Conservation (phyloP, 805 yeast genomes). For the Candida tallmaniae region DNA sequence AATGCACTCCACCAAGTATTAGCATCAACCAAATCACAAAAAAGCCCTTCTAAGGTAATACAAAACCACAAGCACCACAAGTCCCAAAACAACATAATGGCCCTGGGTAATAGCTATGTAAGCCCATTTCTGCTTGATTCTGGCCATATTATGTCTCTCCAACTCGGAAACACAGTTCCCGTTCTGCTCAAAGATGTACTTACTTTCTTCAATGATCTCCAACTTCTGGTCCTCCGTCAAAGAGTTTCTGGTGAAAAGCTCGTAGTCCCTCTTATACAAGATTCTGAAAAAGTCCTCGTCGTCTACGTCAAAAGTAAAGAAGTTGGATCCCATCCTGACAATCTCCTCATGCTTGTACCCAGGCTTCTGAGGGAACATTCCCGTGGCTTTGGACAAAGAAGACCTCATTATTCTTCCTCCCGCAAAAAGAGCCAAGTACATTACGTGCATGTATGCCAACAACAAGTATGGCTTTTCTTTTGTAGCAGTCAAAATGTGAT, state of each 20-base stretch:
- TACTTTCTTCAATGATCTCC: conserved; percentile 65
- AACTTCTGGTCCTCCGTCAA: conserved; percentile 67
- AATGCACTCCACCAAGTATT: conserved; percentile 1
- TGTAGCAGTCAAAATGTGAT: conserved; percentile 54
- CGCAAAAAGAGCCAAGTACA: conserved; percentile 82
- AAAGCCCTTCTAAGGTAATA: conserved; percentile 31
- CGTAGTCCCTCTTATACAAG: conserved; percentile 70
- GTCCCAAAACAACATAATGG: conserved; percentile 37
- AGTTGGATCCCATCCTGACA: conserved; percentile 58
- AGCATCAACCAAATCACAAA: conserved; percentile 11
- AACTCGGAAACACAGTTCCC: conserved; percentile 59
- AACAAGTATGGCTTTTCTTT: conserved; percentile 63
- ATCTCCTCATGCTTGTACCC: conserved; percentile 65
- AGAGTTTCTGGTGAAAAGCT: conserved; percentile 66
- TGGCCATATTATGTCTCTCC: conserved; percentile 58
- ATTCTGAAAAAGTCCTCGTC: conserved; percentile 64
- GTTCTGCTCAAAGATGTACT: conserved; percentile 61
- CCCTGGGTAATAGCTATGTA: conserved; percentile 52
- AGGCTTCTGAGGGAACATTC: conserved; percentile 69
- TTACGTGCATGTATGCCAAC: conserved; percentile 78
- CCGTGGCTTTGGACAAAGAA: conserved; percentile 58
- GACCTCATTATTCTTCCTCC: conserved; percentile 77
- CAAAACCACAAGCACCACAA: conserved; percentile 28
- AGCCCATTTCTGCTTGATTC: conserved; percentile 50
- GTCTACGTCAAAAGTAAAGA: conserved; percentile 64